These are phyloP conservation scores for Pseudogymnoascus sp. DNA, from an alignment of 2,329 filamentous ascomycete species.

Conservation along the genomic window DNA sequence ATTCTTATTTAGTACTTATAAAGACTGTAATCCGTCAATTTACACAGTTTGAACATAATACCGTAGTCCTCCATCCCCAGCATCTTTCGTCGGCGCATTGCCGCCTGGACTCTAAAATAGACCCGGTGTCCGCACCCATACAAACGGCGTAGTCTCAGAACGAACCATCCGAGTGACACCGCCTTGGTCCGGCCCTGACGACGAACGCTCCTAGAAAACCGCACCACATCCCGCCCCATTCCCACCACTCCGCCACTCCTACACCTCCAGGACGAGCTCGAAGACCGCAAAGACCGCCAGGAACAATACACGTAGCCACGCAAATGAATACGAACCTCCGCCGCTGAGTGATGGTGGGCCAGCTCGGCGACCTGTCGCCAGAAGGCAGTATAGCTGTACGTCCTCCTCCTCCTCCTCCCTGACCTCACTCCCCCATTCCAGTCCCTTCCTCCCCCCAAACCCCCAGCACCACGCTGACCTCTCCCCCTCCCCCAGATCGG, in stretches of 20 bases:
- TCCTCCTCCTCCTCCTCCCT: slow-evolving; percentile 16
- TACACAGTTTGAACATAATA: not conserved
- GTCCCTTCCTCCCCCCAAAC: not conserved
- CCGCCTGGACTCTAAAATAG: not conserved
- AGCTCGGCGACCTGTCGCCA: slow-evolving; percentile 67
- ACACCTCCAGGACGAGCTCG: not conserved
- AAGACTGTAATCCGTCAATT: not conserved
- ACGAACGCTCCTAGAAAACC: not conserved
- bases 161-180: slow-evolving; percentile 5
- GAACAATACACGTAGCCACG: not conserved
- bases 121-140: not conserved
- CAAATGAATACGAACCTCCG: not conserved
- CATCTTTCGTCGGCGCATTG: not conserved
- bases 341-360: slow-evolving; percentile 47
- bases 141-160: slow-evolving; percentile 2
- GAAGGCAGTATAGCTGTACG: slow-evolving; percentile 69
- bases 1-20: not conserved
- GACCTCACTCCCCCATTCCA: not conserved
- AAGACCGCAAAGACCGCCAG: not conserved
- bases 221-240: not conserved
- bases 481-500: slow-evolving; percentile 55
- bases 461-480: slow-evolving; percentile 16
- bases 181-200: not conserved
- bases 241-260: not conserved
- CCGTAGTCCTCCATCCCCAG: not conserved